phyloP scores from a whole-genome alignment of 352 stramenopile species.

The Phytopythium helicoides region DNA sequence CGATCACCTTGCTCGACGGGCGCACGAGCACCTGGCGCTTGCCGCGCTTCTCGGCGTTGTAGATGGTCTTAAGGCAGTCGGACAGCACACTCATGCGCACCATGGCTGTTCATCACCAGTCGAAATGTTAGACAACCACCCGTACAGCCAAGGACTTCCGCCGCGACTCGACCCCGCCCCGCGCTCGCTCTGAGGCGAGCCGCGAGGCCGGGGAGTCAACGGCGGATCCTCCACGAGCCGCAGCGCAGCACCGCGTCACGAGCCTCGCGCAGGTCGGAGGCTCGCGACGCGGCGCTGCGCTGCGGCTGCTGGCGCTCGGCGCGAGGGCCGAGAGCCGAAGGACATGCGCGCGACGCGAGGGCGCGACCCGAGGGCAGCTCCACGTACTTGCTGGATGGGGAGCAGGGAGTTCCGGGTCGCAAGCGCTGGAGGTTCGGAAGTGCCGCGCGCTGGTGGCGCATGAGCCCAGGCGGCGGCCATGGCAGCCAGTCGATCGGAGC shows the following conservation, averaged over 20 bases:
- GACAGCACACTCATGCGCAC: conserved; percentile 99
- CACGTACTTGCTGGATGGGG: conserved; percentile 10
- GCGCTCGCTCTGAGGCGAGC: too few species aligned
- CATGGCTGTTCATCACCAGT: conserved; percentile 79
- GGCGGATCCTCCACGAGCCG: conserved; percentile 35
- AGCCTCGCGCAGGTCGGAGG: conserved; percentile 1
- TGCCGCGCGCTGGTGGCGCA: neutral
- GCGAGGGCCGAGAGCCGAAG: conserved; percentile 1
- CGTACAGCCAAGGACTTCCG: conserved; percentile 31
- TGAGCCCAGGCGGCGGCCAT: neutral
- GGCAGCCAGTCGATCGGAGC: conserved; percentile 10
- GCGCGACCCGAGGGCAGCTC: too few species aligned
- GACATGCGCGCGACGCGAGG: too few species aligned
- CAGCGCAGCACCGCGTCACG: conserved; percentile 24
- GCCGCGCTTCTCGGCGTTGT: conserved; percentile 99
- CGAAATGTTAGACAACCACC: conserved; percentile 7
- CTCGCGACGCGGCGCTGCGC: conserved; percentile 21
- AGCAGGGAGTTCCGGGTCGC: neutral
- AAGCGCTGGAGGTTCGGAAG: conserved; percentile 2
- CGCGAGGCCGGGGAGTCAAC: conserved; percentile 43
- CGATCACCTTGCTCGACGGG: conserved; percentile 99
- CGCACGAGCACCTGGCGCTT: conserved; percentile 99
- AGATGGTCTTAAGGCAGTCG: conserved; percentile 99
- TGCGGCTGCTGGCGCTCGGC: neutral
- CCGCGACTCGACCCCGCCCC: conserved; percentile 18